Evolutionary conservation across 257 asterid genomes (phyloP).

Genomic region (Asclepias syriaca): DNA sequence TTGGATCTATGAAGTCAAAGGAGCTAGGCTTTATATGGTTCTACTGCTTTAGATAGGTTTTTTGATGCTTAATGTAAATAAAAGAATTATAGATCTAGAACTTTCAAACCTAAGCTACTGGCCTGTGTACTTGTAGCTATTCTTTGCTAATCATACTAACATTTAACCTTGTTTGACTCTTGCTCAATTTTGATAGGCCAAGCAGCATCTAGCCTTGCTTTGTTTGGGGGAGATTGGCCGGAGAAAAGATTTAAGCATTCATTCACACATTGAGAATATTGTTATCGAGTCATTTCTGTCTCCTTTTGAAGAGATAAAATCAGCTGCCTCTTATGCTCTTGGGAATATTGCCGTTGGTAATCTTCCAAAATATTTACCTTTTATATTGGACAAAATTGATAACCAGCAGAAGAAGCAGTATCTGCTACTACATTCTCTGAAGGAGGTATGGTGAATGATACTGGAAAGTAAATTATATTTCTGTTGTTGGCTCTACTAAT

Average conservation of each 20-base stretch:
- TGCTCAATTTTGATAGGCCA: conserved; percentile 46
- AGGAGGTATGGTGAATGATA: conserved; percentile 54
- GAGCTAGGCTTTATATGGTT: not conserved
- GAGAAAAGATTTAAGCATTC: conserved; percentile 91
- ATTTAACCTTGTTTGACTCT: conserved; percentile 4
- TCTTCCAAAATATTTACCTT: conserved; percentile 85
- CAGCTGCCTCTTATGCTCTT: conserved; percentile 99
- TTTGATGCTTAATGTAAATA: not conserved
- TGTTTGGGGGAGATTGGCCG: conserved; percentile 99
- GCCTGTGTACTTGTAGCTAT: not conserved
- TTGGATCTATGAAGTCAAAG: not conserved
- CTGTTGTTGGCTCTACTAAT: not conserved
- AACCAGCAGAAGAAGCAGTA: conserved; percentile 99
- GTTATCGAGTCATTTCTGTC: conserved; percentile 95
- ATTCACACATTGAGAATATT: conserved; percentile 79
- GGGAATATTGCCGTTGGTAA: conserved; percentile 99
- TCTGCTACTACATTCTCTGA: conserved; percentile 88
- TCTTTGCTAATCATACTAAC: not conserved
- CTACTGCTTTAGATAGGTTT: not conserved
- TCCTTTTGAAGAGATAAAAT: conserved; percentile 95
- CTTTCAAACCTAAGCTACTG: not conserved
- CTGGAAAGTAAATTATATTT: conserved; percentile 1
- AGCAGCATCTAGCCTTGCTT: conserved; percentile 86
- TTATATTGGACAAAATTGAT: conserved; percentile 91
- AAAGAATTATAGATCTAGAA: not conserved